Evolutionary conservation across 2,329 filamentous ascomycete genomes (phyloP).

Genomic region (Trichoderma atrobrunneum): DNA sequence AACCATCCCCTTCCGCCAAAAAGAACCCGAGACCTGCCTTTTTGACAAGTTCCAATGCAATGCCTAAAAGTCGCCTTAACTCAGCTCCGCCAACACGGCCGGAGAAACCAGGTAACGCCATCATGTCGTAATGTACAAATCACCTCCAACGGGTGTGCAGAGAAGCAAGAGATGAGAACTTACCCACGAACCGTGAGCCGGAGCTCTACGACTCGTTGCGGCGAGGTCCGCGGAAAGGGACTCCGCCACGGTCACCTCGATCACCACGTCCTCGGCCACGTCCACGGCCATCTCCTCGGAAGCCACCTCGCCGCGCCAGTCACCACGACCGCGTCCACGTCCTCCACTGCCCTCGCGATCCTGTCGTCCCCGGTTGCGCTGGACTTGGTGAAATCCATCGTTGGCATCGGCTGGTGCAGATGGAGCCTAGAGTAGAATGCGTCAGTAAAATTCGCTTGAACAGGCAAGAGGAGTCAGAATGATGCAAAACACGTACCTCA

Average conservation of each 20-base stretch:
- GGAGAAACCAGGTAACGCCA: constrained; percentile 35
- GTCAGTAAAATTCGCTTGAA: constrained; percentile 9
- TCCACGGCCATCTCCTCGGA: constrained; percentile 47
- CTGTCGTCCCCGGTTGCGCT: constrained; percentile 56
- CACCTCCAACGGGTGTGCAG: constrained; percentile 32
- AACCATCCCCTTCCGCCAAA: constrained; percentile 18
- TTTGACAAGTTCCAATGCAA: constrained; percentile 27
- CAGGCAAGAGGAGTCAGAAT: neutral
- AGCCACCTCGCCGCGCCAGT: constrained; percentile 51
- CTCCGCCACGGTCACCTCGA: constrained; percentile 38
- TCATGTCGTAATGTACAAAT: constrained; percentile 41
- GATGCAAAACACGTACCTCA: constrained; percentile 38
- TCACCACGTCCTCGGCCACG: constrained; percentile 34
- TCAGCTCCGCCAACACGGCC: constrained; percentile 28
- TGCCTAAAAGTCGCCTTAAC: constrained; percentile 27
- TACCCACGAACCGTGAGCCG: constrained; percentile 28
- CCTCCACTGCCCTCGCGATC: constrained; percentile 48
- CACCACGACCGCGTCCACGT: constrained; percentile 47
- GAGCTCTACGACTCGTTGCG: constrained; percentile 39
- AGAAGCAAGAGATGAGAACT: constrained; percentile 29
- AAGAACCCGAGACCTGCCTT: constrained; percentile 20
- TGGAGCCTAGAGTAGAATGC: constrained; percentile 27
- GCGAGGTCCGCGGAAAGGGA: constrained; percentile 36
- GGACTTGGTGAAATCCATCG: constrained; percentile 73
- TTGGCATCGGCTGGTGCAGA: constrained; percentile 43